These are phyloP conservation scores for Azolla pinnata DNA, from an alignment of 75 land plant species.

Conservation along the genomic window DNA sequence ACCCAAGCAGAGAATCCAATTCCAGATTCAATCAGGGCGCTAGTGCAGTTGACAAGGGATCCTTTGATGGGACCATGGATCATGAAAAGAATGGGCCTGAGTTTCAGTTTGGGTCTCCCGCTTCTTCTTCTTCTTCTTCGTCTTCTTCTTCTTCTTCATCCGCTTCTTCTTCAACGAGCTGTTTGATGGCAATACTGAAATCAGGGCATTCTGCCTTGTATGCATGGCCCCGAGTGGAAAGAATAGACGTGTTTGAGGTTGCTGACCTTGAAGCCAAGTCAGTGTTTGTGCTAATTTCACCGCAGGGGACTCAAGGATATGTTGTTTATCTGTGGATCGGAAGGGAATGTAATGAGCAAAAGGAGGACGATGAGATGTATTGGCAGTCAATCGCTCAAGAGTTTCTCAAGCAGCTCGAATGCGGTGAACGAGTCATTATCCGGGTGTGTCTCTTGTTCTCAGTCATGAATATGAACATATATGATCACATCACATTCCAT, in stretches of 20 bases:
- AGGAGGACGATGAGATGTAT: not conserved
- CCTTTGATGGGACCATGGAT: no score
- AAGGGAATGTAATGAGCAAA: not conserved
- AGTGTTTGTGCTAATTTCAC: constrained; percentile 19
- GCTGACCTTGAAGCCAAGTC: constrained; percentile 22
- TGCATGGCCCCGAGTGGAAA: constrained; percentile 32
- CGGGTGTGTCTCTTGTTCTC: not conserved
- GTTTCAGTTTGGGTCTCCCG: not conserved
- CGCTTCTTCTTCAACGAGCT: not conserved
- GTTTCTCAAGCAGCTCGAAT: constrained; percentile 11
- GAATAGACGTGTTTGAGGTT: constrained; percentile 13
- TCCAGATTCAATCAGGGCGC: no score
- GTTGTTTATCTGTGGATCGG: constrained; percentile 42
- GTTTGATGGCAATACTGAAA: not conserved
- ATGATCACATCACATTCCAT: no score
- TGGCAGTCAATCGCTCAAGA: constrained; percentile 15
- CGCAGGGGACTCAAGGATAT: not conserved
- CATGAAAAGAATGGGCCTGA: not conserved
- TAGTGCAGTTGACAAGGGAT: no score
- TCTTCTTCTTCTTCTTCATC: not conserved
- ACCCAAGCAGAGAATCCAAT: no score
- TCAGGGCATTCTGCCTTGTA: constrained; percentile 15
- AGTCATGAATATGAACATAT: not conserved
- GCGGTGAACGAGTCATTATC: not conserved
- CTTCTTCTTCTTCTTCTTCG: not conserved